Evolutionary conservation across 441 rosid species (phyloP), one percentile per base, ranked within the genome.

Genomic region (Syzygium syzygioides): DNA sequence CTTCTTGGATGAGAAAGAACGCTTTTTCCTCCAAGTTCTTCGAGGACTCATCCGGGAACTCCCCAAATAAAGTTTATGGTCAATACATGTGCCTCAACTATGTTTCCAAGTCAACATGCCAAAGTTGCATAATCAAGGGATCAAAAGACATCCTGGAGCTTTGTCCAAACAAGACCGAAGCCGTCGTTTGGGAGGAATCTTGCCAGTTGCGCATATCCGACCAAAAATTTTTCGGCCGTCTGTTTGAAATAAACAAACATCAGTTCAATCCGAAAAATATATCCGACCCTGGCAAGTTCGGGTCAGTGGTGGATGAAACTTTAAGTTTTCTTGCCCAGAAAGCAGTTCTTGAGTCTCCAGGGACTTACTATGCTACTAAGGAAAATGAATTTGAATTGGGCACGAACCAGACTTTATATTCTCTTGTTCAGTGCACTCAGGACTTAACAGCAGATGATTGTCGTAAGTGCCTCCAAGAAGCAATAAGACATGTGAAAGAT

Each of bases 71-170:
- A 28, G 53, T 91, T 87, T 90, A 91, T 41, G 94, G 93, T 57
- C 86, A 92, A 84, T 94, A 90, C 76, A 94, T 94, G 83, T 96
- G 98, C 93, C 93, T 94, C 1, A 95, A 93, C 2, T 94, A 95
- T 87, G 56, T 85, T 32, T 32, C 89, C 28, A 19, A 87, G 15
- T 85, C 41, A 4, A 15, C 4, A 9, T 95, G 95, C 88, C 87
- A 56, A 7, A 88, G 86, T 20, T 95, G 95, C 60, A 91, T 94
- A 19, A 56, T 59, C 15, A 13, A 34, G 23, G 95, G 97, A 14
- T 56, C 68, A 9, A 85, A 62, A 19, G 84, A 90, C 7, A 85
- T 94, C 79, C 45, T 30, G 30, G 86, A 52, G 2, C 86, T 48
- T 56, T 95, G 96, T 56, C 95, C 94, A 4, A 85, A 54, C 76